phyloP scores from a whole-genome alignment of 495 filamentous ascomycete species.

The Corynascus novoguineensis region DNA sequence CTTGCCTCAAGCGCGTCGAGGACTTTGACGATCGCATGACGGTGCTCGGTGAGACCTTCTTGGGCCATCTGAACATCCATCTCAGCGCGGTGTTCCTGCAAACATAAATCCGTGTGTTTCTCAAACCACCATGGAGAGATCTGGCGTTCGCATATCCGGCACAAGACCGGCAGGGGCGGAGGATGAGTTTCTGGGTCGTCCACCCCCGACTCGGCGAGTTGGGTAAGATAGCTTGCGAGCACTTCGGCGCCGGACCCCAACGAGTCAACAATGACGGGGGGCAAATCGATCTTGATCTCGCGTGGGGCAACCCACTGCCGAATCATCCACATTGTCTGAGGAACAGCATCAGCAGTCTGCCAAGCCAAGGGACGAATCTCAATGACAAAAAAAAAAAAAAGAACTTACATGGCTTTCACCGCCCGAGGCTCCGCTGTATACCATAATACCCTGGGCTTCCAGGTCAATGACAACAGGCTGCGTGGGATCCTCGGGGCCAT shows the following conservation, averaged over 20 bases:
- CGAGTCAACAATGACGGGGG: conserved; percentile 83
- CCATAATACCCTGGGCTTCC: conserved; percentile 96
- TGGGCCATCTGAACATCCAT: conserved; percentile 96
- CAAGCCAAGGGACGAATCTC: too few species aligned
- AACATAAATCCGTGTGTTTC: conserved; percentile 92
- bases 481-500: conserved; percentile 42
- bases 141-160: conserved; percentile 94
- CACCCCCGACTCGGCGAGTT: conserved; percentile 75
- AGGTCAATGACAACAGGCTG: conserved; percentile 60
- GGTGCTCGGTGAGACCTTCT: conserved; percentile 87
- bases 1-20: conserved; percentile 86
- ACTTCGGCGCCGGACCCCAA: conserved; percentile 92
- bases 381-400: not conserved
- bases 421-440: conserved; percentile 83
- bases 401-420: conserved; percentile 81
- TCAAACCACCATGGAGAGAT: conserved; percentile 99
- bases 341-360: conserved; percentile 1
- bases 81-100: conserved; percentile 93
- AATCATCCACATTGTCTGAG: conserved; percentile 98
- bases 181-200: conserved; percentile 76
- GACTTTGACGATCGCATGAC: conserved; percentile 91
- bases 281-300: conserved; percentile 93
- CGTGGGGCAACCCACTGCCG: conserved; percentile 82
- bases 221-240: conserved; percentile 86
- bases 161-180: conserved; percentile 84